Percentiles rank a stretch among this genome's conserved stretches.
Evolutionary conservation across 2,329 filamentous ascomycete genomes (phyloP).

Genomic region (Microcyclospora tardicrescens): DNA sequence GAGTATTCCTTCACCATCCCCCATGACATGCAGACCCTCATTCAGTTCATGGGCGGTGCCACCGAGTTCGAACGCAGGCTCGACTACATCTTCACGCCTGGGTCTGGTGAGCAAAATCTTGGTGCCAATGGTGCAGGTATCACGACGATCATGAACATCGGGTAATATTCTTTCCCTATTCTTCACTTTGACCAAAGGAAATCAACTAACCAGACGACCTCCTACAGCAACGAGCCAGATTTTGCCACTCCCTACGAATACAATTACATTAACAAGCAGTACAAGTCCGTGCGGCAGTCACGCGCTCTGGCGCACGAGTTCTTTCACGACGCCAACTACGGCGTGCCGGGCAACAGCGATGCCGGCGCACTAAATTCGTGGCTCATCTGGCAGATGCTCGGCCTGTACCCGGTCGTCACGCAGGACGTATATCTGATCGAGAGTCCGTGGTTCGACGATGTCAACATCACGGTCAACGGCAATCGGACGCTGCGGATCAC

Average conservation of each 20-base stretch:
- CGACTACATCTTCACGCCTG: slow-evolving; percentile 30
- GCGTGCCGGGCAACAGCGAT: slow-evolving; percentile 21
- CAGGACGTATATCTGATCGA: slow-evolving; percentile 12
- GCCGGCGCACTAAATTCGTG: slow-evolving; percentile 21
- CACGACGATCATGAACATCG: slow-evolving; percentile 24
- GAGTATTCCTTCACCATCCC: slow-evolving; percentile 34
- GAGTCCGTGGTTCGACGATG: slow-evolving; percentile 15
- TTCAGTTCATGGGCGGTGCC: slow-evolving; percentile 30
- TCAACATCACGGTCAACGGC: slow-evolving; percentile 19
- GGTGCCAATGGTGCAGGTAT: slow-evolving; percentile 25
- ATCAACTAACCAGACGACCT: not conserved
- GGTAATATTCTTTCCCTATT: too few relatives aligned
- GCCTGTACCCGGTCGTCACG: slow-evolving; percentile 21
- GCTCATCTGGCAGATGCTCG: slow-evolving; percentile 23
- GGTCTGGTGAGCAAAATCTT: slow-evolving; percentile 22
- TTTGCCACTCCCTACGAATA: slow-evolving; percentile 23
- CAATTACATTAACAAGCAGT: slow-evolving; percentile 21
- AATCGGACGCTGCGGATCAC: slow-evolving; percentile 33
- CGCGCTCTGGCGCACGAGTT: slow-evolving; percentile 16
- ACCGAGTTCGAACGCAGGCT: slow-evolving; percentile 27
- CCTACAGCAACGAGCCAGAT: slow-evolving; percentile 23
- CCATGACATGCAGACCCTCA: slow-evolving; percentile 30
- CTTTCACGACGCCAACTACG: slow-evolving; percentile 17
- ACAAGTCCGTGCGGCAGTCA: slow-evolving; percentile 14
- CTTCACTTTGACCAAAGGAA: too few relatives aligned